These are phyloP conservation scores for Coniosporium tulheliwenetii DNA, from an alignment of 2,329 filamentous ascomycete species.

Conservation along the genomic window DNA sequence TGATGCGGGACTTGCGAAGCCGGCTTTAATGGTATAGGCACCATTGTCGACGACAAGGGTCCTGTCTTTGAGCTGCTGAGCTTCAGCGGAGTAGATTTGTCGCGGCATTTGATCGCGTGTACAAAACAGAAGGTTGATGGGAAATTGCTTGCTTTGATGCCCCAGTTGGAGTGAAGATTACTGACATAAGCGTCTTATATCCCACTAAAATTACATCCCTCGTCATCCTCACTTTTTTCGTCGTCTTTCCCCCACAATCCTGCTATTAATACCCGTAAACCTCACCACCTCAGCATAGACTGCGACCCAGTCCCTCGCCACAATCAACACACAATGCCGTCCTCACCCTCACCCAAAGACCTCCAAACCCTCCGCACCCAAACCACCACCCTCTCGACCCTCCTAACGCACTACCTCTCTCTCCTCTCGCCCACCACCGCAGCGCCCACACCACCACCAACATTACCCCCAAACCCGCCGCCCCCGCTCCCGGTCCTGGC, in stretches of 20 bases:
- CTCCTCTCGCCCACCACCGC: conserved; percentile 9
- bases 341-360: conserved; percentile 6
- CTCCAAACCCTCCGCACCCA: conserved; percentile 12
- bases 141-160: no score
- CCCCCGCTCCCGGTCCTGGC: conserved; percentile 52
- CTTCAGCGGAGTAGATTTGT: background rate
- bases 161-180: no score
- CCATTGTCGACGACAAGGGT: conserved; percentile 92
- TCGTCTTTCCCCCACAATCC: background rate
- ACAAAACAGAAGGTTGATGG: no score
- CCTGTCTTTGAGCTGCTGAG: conserved; percentile 3
- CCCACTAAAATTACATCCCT: background rate
- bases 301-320: no score
- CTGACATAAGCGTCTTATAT: no score
- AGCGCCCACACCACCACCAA: conserved; percentile 3
- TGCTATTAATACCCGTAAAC: background rate
- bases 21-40: conserved; percentile 80
- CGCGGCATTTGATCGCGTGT: no score
- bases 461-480: conserved; percentile 16
- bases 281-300: no score
- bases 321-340: conserved; percentile 2
- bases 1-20: conserved; percentile 36
- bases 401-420: conserved; percentile 15
- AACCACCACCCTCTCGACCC: conserved; percentile 12
- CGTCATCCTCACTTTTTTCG: background rate